A percentile compares a stretch with the other conserved stretches of the same genome.
phyloP scores from a whole-genome alignment of 768 basidiomycete genomes.

The Suillus brevipes region DNA sequence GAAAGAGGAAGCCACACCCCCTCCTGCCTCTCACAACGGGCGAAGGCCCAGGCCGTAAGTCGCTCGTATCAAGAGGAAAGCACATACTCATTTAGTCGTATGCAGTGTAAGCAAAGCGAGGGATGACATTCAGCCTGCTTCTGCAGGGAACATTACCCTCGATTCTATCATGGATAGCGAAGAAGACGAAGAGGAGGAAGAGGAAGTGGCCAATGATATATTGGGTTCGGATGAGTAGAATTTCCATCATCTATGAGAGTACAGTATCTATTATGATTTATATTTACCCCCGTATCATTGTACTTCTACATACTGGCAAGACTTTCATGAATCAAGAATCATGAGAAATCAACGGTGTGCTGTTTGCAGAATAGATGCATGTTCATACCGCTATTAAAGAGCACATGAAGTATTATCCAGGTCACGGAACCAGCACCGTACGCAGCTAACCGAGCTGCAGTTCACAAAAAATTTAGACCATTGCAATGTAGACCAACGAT shows the following conservation, averaged over 20 bases:
- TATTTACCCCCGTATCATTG: background rate
- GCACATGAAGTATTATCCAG: background rate
- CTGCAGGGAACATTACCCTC: constrained; percentile 21
- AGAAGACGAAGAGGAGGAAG: constrained; percentile 45
- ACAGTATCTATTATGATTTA: constrained; percentile 7
- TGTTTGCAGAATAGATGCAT: background rate
- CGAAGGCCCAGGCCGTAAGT: constrained; percentile 15
- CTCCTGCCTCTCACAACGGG: constrained; percentile 16
- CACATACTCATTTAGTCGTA: background rate
- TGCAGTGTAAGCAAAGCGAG: constrained; percentile 19
- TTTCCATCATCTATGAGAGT: background rate
- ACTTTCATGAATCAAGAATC: no score
- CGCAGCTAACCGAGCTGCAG: background rate
- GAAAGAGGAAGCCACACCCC: constrained; percentile 41
- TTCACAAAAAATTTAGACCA: background rate
- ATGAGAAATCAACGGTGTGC: background rate
- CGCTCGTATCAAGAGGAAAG: background rate
- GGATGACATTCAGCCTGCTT: constrained; percentile 15
- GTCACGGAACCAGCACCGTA: background rate
- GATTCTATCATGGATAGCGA: constrained; percentile 59
- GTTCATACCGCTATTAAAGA: background rate
- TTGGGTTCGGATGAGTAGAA: constrained; percentile 33
- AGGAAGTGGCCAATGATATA: constrained; percentile 47
- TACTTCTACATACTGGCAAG: background rate
- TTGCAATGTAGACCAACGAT: background rate